phyloP scores from a whole-genome alignment of 768 basidiomycete species.

The Calocybe gangraenosa region DNA sequence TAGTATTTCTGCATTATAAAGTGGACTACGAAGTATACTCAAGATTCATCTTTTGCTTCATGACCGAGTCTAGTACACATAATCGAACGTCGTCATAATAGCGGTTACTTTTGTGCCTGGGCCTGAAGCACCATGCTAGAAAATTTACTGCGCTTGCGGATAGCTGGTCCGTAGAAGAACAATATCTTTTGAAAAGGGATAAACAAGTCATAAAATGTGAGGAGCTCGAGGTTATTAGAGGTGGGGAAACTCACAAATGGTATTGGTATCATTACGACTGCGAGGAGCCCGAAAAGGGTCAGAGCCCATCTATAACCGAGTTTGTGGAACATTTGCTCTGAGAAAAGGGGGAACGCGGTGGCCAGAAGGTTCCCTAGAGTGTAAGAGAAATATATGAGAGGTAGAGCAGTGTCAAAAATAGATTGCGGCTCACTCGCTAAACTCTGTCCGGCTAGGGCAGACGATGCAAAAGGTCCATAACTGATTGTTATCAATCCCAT shows the following conservation, averaged over 20 bases:
- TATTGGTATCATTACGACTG: conserved; percentile 52
- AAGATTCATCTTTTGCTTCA: too few relatives aligned
- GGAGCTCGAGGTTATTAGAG: background rate
- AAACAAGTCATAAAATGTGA: background rate
- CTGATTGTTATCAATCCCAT: conserved; percentile 25
- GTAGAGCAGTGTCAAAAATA: background rate
- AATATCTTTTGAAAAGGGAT: conserved; percentile 24
- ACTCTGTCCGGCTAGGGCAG: conserved; percentile 65
- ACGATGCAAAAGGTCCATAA: conserved; percentile 62
- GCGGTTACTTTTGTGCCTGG: conserved; percentile 3
- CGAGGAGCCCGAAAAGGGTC: conserved; percentile 51
- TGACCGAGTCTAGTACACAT: too few relatives aligned
- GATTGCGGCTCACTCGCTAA: conserved; percentile 39
- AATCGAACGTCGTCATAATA: too few relatives aligned
- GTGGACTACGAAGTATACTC: too few relatives aligned
- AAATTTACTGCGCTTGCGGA: conserved; percentile 37
- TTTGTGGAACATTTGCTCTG: conserved; percentile 49
- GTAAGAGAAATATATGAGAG: background rate
- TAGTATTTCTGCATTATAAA: too few relatives aligned
- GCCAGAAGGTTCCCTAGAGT: conserved; percentile 44
- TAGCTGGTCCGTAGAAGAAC: conserved; percentile 38
- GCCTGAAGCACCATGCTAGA: conserved; percentile 33
- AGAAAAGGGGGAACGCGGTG: conserved; percentile 60
- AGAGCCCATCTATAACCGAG: conserved; percentile 61
- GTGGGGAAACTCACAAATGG: conserved; percentile 41